Base-by-base conservation (phyloP, 2,329 filamentous ascomycete genomes). In the Fusarium decemcellulare region DNA sequence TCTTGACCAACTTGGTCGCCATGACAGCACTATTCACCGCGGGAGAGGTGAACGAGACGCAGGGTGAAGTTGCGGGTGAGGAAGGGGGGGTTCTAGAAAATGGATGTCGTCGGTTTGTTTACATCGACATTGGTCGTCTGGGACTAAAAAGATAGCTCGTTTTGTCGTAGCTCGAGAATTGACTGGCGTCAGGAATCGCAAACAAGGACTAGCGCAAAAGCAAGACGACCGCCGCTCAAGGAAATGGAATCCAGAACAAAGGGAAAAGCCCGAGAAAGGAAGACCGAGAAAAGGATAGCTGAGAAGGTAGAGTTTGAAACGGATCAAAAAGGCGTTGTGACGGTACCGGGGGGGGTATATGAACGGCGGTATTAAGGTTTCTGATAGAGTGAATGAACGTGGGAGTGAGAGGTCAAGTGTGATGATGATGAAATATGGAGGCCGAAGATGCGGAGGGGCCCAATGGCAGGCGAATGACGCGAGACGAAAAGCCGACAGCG, bases 1-100 rank as follows among this genome's bases (percentile, higher is more conserved):
- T 86, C 79, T 88, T 90, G 60, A 82, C 74, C 23, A 23, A 23
- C 76, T 86, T 88, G 72, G 83, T 74, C 62, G 86, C 77, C 86
- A 90, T 88, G 68, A 72, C 79, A 68, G 65, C 61, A 61, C 32
- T 34, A 48, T 40, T 48, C 46, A 63, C 55, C 53, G 64, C 53
- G 54, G 48, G 52, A 48, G 51, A 18, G 48, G 61, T 36, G 32
- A 54, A 32, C 44, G 29, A 46, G 15, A 18, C 7, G 39, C 29
- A 64, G 52, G 40, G 29, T 29, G 34, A 54, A 12, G 29, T 18
- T 32, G 44, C 39, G 36, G 43, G 37, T 54, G 51, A 61, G 29
- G 60, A 56, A 46, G 36, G 43, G 16, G 32, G 51, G 37, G 29
- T 53, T 18, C 32, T 48, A 15, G 8, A 34, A 51, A 63, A 60